Evolutionary conservation across 129 eudicot species (phyloP), one percentile per base, ranked within the genome.

Genomic region (Escallonia herrerae): DNA sequence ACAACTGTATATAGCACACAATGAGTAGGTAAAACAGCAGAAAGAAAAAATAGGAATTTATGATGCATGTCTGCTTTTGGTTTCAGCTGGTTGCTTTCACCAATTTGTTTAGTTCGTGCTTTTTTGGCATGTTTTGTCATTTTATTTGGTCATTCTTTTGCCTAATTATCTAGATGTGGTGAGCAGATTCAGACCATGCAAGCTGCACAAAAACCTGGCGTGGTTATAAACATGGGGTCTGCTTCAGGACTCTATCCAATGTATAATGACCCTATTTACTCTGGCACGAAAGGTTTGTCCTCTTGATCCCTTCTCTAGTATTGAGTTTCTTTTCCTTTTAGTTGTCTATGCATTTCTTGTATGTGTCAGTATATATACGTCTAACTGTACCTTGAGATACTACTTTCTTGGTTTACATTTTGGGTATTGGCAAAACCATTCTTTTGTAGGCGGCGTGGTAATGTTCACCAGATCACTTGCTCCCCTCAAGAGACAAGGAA

Each of bases 241-340:
- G 84, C 98, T 64, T 79, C 98, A 42, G 96, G 98, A 62, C 79
- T 93, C 38, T 93, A 93, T 77, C 98, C 98, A 43, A 67, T 82
- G 82, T 70, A 76, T 62, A 14, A 3, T 4, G 96, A 83, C 73
- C 98, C 98, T 72, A 83, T 88, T 40, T 93, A 93, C 77, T 79
- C 95, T 70, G 87, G 83, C 60, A 33, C 95, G 45, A 93, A 88
- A 88, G 96, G 98, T 93, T 59, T 54, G 76, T 56, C 60, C 58
- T 13, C 39, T 44, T 71, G 41, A 72, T 60, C 47, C 72, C 9
- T 56, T 45, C 41, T 12, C 15, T 59, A 51, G 9, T 58, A 6
- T 46, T 71, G 10, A 38, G 60, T 14, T 67, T 62, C 60, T 51
- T 40, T 42, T 22, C 33, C 33, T 15, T 4, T 45, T 60, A 56